Conservation (phyloP, 2,329 filamentous ascomycete genomes). For the Plectosphaerella plurivora region DNA sequence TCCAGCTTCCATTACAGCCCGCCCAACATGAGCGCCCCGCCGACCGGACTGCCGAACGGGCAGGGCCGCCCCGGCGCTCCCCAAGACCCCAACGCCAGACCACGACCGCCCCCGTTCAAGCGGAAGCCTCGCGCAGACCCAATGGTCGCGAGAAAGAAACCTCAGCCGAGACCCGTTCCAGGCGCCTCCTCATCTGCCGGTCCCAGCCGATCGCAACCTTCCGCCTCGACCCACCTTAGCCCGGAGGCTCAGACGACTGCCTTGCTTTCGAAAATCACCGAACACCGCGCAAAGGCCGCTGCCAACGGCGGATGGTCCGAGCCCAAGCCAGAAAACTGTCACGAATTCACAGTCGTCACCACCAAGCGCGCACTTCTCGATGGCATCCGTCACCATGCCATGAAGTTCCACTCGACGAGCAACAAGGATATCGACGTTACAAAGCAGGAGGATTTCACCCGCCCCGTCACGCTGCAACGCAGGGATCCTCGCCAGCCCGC, state of each 20-base stretch:
- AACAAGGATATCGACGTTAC: constrained; percentile 59
- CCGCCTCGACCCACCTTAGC: background rate
- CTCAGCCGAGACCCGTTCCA: constrained; percentile 19
- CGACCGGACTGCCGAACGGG: constrained; percentile 24
- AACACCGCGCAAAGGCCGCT: constrained; percentile 10
- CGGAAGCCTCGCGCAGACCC: constrained; percentile 54
- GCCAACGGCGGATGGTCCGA: constrained; percentile 53
- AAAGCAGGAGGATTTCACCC: constrained; percentile 73
- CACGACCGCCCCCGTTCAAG: constrained; percentile 33
- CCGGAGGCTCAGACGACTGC: background rate
- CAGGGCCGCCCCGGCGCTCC: constrained; percentile 15
- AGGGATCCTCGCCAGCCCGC: constrained; percentile 74
- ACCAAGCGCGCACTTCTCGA: constrained; percentile 78
- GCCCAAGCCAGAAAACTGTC: constrained; percentile 35
- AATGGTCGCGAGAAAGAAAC: constrained; percentile 57
- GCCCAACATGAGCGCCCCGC: constrained; percentile 39
- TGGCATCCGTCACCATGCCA: constrained; percentile 79
- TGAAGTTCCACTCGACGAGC: constrained; percentile 63
- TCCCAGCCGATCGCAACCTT: background rate
- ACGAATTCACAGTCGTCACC: constrained; percentile 61
- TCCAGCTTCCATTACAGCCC: too few species aligned
- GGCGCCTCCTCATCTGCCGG: background rate
- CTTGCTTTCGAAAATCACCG: background rate
- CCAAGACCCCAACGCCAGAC: constrained; percentile 6
- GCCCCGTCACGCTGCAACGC: constrained; percentile 83